A percentile compares a stretch with the other conserved stretches of the same genome.
phyloP scores from a whole-genome alignment of 352 stramenopile species.

The Pythium aphanidermatum region DNA sequence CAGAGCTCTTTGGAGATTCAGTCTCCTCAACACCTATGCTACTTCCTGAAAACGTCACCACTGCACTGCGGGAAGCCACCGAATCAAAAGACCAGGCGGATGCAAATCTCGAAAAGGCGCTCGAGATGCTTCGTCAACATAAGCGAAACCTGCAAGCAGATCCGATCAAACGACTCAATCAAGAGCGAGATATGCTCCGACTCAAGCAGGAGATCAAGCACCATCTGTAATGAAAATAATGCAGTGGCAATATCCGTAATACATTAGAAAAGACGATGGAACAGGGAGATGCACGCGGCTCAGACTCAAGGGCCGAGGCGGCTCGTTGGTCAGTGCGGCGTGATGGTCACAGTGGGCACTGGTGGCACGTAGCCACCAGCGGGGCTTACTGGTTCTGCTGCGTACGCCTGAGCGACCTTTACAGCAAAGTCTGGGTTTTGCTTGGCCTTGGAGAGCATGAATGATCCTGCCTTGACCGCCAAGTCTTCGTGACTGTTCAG shows the following conservation, averaged over 20 bases:
- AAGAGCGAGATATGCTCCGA: slow-evolving; percentile 9
- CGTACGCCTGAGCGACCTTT: slow-evolving; percentile 33
- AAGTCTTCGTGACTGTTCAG: slow-evolving; percentile 57
- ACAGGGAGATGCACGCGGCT: no score
- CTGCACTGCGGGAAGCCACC: slow-evolving; percentile 3
- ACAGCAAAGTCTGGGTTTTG: slow-evolving; percentile 66
- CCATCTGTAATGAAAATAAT: neutral
- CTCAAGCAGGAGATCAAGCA: slow-evolving; percentile 5
- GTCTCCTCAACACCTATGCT: slow-evolving; percentile 21
- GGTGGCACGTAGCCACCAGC: slow-evolving; percentile 15
- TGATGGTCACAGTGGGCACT: slow-evolving; percentile 1
- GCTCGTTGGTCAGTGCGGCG: no score
- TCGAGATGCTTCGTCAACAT: slow-evolving; percentile 17
- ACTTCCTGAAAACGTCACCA: slow-evolving; percentile 7
- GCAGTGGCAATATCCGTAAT: slow-evolving; percentile 4
- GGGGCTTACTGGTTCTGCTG: slow-evolving; percentile 2
- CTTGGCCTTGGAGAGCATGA: slow-evolving; percentile 60
- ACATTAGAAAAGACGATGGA: slow-evolving; percentile 9
- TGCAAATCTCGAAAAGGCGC: slow-evolving; percentile 9
- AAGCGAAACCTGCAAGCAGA: slow-evolving; percentile 15
- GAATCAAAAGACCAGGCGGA: slow-evolving; percentile 18
- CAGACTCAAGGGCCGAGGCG: no score
- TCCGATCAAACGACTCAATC: slow-evolving; percentile 11
- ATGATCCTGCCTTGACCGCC: slow-evolving; percentile 52
- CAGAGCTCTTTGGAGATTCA: slow-evolving; percentile 20